These are phyloP conservation scores for Curvularia sp. DNA, from an alignment of 2,329 filamentous ascomycete genomes.

Conservation along the genomic window DNA sequence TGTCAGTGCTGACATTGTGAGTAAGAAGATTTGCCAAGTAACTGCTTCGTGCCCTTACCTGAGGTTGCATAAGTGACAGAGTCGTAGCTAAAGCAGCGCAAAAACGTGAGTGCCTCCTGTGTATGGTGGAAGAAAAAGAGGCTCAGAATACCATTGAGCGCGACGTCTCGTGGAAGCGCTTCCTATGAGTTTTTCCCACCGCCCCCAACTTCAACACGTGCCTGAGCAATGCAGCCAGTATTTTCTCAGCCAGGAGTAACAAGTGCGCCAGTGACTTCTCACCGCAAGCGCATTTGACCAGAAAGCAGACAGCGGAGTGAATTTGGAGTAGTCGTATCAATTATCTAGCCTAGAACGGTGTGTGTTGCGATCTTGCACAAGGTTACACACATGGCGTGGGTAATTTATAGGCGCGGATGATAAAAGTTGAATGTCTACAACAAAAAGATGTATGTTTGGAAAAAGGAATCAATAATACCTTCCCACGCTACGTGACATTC, in stretches of 20 bases:
- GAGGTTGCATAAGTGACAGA: no score
- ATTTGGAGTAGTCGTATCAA: background rate
- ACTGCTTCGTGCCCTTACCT: no score
- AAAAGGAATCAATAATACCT: slow-evolving; percentile 8
- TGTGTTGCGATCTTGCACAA: background rate
- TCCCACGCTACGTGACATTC: slow-evolving; percentile 37
- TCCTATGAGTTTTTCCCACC: background rate
- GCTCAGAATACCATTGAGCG: no score
- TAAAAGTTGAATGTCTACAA: background rate
- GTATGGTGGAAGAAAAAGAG: no score
- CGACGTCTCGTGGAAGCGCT: no score
- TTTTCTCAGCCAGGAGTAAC: background rate
- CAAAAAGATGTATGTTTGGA: background rate
- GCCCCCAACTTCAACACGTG: background rate
- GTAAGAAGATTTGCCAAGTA: no score
- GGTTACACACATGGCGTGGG: background rate
- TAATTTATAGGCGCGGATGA: background rate
- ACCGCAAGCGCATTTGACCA: background rate
- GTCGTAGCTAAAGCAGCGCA: no score
- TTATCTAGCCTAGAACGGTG: background rate
- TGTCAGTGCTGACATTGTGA: no score
- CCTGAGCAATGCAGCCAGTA: background rate
- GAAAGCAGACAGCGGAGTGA: background rate
- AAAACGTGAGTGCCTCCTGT: no score
- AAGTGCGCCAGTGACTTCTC: background rate